Percentiles rank a stretch among this genome's conserved stretches.
Evolutionary conservation across 23 red algal genomes (phyloP).

Genomic region (Gracilaria caudata): DNA sequence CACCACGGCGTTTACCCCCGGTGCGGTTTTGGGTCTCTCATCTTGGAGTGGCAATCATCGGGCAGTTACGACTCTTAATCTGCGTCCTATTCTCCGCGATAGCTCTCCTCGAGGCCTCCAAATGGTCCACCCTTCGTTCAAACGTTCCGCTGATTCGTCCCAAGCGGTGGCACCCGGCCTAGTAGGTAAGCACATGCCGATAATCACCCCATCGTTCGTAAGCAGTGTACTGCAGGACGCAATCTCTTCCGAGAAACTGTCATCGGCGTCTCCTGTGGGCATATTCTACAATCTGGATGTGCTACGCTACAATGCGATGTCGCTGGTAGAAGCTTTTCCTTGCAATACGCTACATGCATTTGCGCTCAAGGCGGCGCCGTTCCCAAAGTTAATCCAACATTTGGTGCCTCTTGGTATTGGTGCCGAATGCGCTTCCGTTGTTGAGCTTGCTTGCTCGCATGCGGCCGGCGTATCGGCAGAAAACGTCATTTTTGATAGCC

Average conservation of each 20-base stretch:
- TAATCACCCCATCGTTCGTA: conserved; percentile 8
- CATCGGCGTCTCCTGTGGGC: conserved; percentile 31
- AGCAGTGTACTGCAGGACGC: conserved; percentile 22
- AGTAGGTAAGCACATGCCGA: background rate
- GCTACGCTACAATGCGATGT: conserved; percentile 27
- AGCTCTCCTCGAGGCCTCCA: background rate
- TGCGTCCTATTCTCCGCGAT: background rate
- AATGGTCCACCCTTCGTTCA: conserved; percentile 1
- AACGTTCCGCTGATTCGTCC: background rate
- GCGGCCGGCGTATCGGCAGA: conserved; percentile 38
- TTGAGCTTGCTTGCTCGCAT: conserved; percentile 56
- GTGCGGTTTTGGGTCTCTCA: background rate
- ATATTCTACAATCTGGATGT: conserved; percentile 64
- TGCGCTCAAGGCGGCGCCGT: conserved; percentile 72
- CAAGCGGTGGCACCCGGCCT: background rate
- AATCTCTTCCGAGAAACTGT: conserved; percentile 10
- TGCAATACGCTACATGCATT: conserved; percentile 52
- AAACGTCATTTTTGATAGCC: conserved; percentile 78
- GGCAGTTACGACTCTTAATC: background rate
- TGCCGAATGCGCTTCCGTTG: conserved; percentile 82
- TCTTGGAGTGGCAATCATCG: background rate
- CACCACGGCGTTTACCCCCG: background rate
- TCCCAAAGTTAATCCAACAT: conserved; percentile 32
- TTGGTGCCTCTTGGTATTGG: conserved; percentile 49
- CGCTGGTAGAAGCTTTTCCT: conserved; percentile 55